phyloP scores from a whole-genome alignment of 148 eudicot species.

The Amaranthus cruentus region DNA sequence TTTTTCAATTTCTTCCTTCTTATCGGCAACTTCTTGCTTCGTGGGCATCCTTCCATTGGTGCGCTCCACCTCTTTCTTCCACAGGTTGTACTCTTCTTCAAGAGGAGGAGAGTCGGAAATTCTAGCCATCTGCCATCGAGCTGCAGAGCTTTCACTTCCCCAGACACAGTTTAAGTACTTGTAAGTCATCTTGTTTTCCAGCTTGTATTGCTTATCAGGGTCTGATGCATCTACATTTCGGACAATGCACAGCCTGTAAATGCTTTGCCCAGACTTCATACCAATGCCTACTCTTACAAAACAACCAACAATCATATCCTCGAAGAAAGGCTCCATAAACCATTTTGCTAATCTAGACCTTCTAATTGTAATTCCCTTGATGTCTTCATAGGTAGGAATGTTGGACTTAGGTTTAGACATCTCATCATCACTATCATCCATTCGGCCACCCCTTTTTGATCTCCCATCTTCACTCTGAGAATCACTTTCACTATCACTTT shows the following conservation, averaged over 20 bases:
- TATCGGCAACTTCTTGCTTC: conserved; percentile 73
- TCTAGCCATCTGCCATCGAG: conserved; percentile 99
- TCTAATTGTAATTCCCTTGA: conserved; percentile 62
- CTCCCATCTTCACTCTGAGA: conserved; percentile 69
- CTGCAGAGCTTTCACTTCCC: conserved; percentile 96
- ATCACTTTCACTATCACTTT: conserved; percentile 67
- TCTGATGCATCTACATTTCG: conserved; percentile 79
- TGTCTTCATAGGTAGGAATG: conserved; percentile 65
- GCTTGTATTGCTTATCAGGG: conserved; percentile 75
- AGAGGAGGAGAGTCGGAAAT: conserved; percentile 74
- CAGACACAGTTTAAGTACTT: conserved; percentile 87
- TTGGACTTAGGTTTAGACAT: conserved; percentile 54
- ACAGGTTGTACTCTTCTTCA: conserved; percentile 83
- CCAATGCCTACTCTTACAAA: conserved; percentile 98
- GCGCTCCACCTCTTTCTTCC: conserved; percentile 88
- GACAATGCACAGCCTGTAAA: conserved; percentile 81
- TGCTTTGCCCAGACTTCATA: conserved; percentile 62
- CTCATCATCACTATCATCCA: conserved; percentile 75
- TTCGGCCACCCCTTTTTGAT: conserved; percentile 49
- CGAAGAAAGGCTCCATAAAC: conserved; percentile 99
- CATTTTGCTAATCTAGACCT: conserved; percentile 82
- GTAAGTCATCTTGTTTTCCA: conserved; percentile 86
- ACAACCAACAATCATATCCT: conserved; percentile 90
- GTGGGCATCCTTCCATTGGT: conserved; percentile 70
- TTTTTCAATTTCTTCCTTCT: conserved; percentile 75